A percentile compares a stretch with the other conserved stretches of the same genome.
These are phyloP conservation scores for Bjerkandera adusta DNA, from an alignment of 1,284 basidiomycete genomes.

Conservation along the genomic window DNA sequence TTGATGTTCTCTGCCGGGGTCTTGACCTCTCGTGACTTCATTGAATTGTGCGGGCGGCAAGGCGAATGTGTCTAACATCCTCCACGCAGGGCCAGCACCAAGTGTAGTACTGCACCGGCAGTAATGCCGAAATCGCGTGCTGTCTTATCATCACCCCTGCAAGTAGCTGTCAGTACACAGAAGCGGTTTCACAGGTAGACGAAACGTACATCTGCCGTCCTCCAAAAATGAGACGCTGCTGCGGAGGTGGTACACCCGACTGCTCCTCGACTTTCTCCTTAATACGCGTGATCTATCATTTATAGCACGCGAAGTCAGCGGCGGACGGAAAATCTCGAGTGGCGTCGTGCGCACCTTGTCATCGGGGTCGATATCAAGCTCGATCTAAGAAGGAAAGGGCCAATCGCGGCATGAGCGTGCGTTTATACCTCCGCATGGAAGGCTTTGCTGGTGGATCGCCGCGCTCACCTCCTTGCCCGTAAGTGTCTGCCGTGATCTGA, in stretches of 20 bases:
- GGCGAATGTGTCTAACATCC: slow-evolving; percentile 52
- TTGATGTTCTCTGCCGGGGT: slow-evolving; percentile 5
- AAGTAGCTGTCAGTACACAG: slow-evolving; percentile 1
- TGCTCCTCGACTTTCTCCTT: slow-evolving; percentile 99
- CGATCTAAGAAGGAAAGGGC: slow-evolving; percentile 57
- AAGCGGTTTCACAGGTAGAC: neutral
- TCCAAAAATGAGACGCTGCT: slow-evolving; percentile 93
- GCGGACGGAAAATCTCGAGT: neutral
- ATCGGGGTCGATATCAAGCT: slow-evolving; percentile 92
- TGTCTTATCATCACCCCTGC: slow-evolving; percentile 83
- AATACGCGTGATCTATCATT: slow-evolving; percentile 81
- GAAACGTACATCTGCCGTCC: slow-evolving; percentile 91
- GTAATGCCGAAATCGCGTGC: slow-evolving; percentile 81
- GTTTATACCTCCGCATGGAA: slow-evolving; percentile 3
- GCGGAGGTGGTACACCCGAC: slow-evolving; percentile 95
- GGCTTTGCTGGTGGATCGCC: neutral
- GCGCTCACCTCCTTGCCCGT: slow-evolving; percentile 85
- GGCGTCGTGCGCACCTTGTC: slow-evolving; percentile 65
- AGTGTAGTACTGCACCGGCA: slow-evolving; percentile 85
- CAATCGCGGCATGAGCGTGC: slow-evolving; percentile 1
- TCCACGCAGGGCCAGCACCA: slow-evolving; percentile 91
- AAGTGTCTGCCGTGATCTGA: slow-evolving; percentile 59
- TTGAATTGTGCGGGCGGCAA: no score
- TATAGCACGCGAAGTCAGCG: slow-evolving; percentile 5
- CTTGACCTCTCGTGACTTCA: slow-evolving; percentile 2